Percentiles rank a stretch among this genome's conserved stretches.
Evolutionary conservation across 2,329 filamentous ascomycete species (phyloP).

Genomic region (Corynespora cassiicola): DNA sequence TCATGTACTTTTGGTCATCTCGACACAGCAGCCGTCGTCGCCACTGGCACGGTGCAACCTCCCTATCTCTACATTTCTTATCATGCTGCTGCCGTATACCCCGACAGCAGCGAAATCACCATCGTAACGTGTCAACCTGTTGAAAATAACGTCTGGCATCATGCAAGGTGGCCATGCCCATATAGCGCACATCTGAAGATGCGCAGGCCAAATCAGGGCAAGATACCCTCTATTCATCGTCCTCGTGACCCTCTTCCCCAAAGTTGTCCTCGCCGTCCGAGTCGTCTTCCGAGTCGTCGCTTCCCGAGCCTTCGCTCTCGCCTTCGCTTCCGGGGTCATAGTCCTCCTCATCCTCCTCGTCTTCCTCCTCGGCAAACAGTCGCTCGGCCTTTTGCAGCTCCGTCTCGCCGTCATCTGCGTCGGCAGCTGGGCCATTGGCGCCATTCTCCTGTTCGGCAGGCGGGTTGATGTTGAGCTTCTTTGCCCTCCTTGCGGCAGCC

Average conservation of each 20-base stretch:
- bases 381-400: slow-evolving; percentile 48
- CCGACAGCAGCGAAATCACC: no score
- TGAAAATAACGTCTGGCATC: no score
- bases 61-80: no score
- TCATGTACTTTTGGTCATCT: no score
- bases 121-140: no score
- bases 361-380: slow-evolving; percentile 46
- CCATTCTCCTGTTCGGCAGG: slow-evolving; percentile 31
- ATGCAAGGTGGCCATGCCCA: no score
- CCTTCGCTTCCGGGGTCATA: slow-evolving; percentile 50
- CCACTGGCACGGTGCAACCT: no score
- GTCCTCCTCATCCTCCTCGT: slow-evolving; percentile 51
- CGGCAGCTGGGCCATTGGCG: slow-evolving; percentile 23
- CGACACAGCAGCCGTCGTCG: no score
- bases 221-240: no score
- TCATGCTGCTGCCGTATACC: no score
- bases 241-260: slow-evolving; percentile 40
- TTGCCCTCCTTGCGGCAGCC: slow-evolving; percentile 65
- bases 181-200: no score
- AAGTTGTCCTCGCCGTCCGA: slow-evolving; percentile 34
- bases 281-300: slow-evolving; percentile 37
- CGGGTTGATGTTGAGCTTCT: slow-evolving; percentile 62
- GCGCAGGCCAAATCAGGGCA: no score
- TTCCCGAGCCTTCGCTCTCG: slow-evolving; percentile 47
- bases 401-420: slow-evolving; percentile 42